Conservation (phyloP, 2,329 filamentous ascomycete genomes). For the Aspergillus sojae region DNA sequence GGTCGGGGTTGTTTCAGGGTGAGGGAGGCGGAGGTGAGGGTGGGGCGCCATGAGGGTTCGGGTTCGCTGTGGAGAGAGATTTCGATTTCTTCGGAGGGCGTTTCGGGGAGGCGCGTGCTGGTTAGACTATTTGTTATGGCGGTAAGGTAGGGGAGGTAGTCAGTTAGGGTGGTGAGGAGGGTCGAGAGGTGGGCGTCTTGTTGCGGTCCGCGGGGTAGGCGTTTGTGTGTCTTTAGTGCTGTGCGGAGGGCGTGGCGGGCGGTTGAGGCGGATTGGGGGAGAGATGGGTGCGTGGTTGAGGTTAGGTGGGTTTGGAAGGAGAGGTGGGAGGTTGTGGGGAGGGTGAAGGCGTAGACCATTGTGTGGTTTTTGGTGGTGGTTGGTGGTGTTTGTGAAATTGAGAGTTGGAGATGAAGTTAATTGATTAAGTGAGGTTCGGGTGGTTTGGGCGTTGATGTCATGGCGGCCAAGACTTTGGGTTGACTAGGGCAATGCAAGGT, state of each 20-base stretch:
- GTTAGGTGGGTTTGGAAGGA: slow-evolving; percentile 76
- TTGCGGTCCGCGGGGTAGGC: slow-evolving; percentile 68
- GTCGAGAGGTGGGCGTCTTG: slow-evolving; percentile 71
- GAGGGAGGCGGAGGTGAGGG: slow-evolving; percentile 61
- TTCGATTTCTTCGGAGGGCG: slow-evolving; percentile 62
- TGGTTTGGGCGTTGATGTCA: slow-evolving; percentile 19
- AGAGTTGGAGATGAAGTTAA: slow-evolving; percentile 14
- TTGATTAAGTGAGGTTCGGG: neutral
- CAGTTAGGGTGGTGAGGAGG: slow-evolving; percentile 69
- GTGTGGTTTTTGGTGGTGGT: slow-evolving; percentile 16
- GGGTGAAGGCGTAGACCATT: slow-evolving; percentile 88
- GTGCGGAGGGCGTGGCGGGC: slow-evolving; percentile 81
- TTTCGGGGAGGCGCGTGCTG: slow-evolving; percentile 49
- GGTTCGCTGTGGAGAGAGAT: slow-evolving; percentile 69
- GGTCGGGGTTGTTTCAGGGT: slow-evolving; percentile 48
- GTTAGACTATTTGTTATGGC: slow-evolving; percentile 74
- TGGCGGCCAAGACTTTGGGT: slow-evolving; percentile 15
- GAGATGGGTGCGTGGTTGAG: slow-evolving; percentile 83
- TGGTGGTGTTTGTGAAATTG: slow-evolving; percentile 7
- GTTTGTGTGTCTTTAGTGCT: slow-evolving; percentile 85
- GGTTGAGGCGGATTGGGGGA: slow-evolving; percentile 80
- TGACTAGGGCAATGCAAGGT: neutral
- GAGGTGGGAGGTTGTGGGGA: slow-evolving; percentile 88
- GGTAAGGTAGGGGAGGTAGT: slow-evolving; percentile 82
- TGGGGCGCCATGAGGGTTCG: slow-evolving; percentile 78